Conservation (phyloP, 139 green algal species). For the Ettlia oleoabundans region DNA sequence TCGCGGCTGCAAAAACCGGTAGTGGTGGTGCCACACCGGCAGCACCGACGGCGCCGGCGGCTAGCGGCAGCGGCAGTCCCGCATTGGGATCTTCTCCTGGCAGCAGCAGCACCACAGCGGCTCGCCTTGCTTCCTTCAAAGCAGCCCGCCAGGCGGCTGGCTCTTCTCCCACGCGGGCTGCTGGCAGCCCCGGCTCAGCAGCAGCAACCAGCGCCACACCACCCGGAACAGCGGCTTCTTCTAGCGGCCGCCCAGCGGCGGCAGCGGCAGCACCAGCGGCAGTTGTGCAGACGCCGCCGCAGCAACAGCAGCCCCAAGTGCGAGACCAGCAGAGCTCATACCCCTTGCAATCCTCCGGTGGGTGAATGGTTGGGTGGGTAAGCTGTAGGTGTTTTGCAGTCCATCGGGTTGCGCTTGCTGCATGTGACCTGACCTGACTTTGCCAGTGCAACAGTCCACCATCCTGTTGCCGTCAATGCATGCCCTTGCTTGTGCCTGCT, state of each 20-base stretch:
- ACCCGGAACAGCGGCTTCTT: not conserved
- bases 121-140: not conserved
- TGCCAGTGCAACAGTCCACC: no score
- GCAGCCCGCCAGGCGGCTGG: not conserved
- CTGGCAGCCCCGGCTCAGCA: not conserved
- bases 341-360: not conserved
- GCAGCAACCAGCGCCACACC: not conserved
- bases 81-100: no score
- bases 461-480: no score
- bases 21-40: not conserved
- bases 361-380: no score
- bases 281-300: constrained; percentile 7
- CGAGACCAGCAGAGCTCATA: not conserved
- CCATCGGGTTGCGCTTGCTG: no score
- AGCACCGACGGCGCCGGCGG: not conserved
- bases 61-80: not conserved
- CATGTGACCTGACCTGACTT: no score
- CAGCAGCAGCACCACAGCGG: not conserved
- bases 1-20: not conserved
- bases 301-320: not conserved
- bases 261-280: constrained; percentile 7
- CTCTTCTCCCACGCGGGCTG: no score
- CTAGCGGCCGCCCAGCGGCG: not conserved
- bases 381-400: no score
- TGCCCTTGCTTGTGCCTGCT: no score